Evolutionary conservation across 1,284 basidiomycete genomes (phyloP).

Genomic region (Microbotryum intermedium): DNA sequence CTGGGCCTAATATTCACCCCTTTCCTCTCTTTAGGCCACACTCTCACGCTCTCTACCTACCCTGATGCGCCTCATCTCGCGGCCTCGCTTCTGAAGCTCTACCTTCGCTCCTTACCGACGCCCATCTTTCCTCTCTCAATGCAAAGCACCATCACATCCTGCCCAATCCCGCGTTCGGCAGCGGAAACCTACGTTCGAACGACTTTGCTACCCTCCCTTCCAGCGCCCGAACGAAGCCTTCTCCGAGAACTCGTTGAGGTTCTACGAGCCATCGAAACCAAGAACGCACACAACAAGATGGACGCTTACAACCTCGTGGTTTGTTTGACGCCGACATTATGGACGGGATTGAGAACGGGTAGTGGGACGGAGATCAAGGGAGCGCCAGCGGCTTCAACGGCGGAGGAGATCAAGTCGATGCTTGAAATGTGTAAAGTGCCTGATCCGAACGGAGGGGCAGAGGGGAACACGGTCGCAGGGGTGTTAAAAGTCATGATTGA

Average conservation of each 20-base stretch:
- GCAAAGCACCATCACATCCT: not conserved
- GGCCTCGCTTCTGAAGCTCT: slow-evolving; percentile 29
- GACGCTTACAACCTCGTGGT: slow-evolving; percentile 28
- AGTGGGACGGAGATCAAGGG: not conserved
- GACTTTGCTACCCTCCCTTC: slow-evolving; percentile 11
- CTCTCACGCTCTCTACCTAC: slow-evolving; percentile 14
- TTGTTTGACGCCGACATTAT: slow-evolving; percentile 23
- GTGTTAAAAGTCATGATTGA: no score
- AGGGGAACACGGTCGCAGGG: no score
- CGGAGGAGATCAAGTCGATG: not conserved
- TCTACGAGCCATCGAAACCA: slow-evolving; percentile 1
- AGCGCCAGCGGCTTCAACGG: not conserved
- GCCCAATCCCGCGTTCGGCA: not conserved
- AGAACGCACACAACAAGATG: slow-evolving; percentile 24
- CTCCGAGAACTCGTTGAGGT: slow-evolving; percentile 13
- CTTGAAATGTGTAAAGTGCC: no score
- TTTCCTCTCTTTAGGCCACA: slow-evolving; percentile 6
- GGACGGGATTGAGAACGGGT: no score
- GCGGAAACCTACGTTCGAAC: slow-evolving; percentile 7
- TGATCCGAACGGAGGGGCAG: no score
- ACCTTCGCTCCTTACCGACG: slow-evolving; percentile 10
- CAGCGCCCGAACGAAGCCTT: not conserved
- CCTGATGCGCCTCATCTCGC: slow-evolving; percentile 29
- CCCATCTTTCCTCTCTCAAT: slow-evolving; percentile 18
- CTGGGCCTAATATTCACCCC: not conserved